Conservation (phyloP, 202 grass and related monocot species). For the Elaeis oleifera region DNA sequence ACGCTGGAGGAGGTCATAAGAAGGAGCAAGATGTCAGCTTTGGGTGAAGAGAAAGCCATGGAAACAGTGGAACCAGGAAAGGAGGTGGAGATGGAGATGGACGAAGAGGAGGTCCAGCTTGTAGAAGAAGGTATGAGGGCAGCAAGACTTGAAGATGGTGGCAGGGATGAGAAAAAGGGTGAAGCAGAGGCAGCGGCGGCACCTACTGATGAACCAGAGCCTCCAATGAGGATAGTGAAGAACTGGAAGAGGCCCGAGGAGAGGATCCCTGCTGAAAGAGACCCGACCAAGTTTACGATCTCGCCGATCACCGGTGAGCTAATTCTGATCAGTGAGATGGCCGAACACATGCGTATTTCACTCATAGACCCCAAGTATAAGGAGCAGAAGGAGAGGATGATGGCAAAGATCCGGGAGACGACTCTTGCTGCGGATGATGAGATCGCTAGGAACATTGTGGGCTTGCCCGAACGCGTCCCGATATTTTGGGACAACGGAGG, state of each 20-base stretch:
- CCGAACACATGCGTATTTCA: constrained; percentile 94
- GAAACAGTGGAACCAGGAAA: constrained; percentile 55
- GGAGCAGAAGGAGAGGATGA: constrained; percentile 96
- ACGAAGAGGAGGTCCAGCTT: constrained; percentile 86
- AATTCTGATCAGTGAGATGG: constrained; percentile 95
- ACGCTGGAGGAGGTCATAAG: constrained; percentile 73
- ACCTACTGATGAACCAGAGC: constrained; percentile 46
- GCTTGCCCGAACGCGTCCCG: constrained; percentile 82
- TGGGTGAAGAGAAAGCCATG: constrained; percentile 41
- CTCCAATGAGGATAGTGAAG: constrained; percentile 93
- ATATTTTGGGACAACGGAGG: constrained; percentile 93
- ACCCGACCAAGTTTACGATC: constrained; percentile 73
- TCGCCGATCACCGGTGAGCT: constrained; percentile 89
- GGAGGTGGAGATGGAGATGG: constrained; percentile 87
- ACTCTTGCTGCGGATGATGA: constrained; percentile 89
- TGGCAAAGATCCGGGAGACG: constrained; percentile 94
- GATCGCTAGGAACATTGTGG: constrained; percentile 89
- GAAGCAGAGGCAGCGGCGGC: constrained; percentile 27
- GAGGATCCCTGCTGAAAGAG: constrained; percentile 55
- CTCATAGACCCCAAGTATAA: constrained; percentile 98
- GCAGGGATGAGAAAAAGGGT: constrained; percentile 15
- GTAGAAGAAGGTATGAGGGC: constrained; percentile 89
- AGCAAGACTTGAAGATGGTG: constrained; percentile 51
- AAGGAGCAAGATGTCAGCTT: constrained; percentile 61
- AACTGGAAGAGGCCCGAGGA: constrained; percentile 95